phyloP scores from a whole-genome alignment of 495 filamentous ascomycete genomes.

The Trichocladium uniseriatum region DNA sequence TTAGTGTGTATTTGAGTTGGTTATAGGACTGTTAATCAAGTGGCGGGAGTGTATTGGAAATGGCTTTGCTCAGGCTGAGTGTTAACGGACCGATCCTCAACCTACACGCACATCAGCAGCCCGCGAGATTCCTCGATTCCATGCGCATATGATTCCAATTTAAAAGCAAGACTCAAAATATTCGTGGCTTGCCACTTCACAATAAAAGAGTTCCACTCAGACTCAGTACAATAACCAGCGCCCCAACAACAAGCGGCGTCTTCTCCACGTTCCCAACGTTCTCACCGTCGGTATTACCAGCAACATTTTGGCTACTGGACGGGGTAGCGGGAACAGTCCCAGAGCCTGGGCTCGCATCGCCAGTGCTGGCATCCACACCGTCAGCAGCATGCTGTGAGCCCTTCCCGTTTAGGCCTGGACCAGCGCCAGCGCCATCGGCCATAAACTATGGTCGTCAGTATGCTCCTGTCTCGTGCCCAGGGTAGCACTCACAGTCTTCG shows the following conservation, averaged over 20 bases:
- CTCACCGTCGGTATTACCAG: conserved; percentile 28
- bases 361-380: conserved; percentile 46
- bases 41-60: too few species aligned
- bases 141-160: too few species aligned
- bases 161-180: too few species aligned
- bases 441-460: conserved; percentile 47
- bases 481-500: conserved; percentile 33
- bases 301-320: conserved; percentile 21
- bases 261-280: conserved; percentile 38
- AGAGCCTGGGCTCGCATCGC: conserved; percentile 55
- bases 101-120: too few species aligned
- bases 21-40: too few species aligned
- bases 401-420: conserved; percentile 58
- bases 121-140: too few species aligned
- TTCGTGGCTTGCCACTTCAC: not conserved
- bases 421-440: conserved; percentile 61
- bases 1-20: too few species aligned
- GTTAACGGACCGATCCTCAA: too few species aligned
- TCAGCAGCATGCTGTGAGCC: conserved; percentile 63
- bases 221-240: conserved; percentile 48
- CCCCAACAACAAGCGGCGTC: conserved; percentile 45
- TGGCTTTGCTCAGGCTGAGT: too few species aligned
- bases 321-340: conserved; percentile 38
- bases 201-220: conserved; percentile 55
- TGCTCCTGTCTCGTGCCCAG: too few species aligned